Percentiles rank a stretch among this genome's conserved stretches.
phyloP scores from a whole-genome alignment of 331 rosid genomes.

The Spiraea crenata region DNA sequence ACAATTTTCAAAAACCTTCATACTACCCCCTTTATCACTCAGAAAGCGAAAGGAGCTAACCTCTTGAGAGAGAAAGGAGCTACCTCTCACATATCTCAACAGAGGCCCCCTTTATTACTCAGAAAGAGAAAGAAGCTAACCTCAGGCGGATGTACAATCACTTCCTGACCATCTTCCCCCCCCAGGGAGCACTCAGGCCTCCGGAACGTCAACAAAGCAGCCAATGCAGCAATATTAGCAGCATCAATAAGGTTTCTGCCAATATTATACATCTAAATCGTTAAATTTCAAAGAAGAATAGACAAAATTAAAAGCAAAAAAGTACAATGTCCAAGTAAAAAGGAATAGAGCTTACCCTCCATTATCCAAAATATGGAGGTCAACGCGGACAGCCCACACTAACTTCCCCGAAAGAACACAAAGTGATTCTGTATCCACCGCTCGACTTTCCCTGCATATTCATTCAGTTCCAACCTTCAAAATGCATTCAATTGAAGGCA shows the following conservation, averaged over 20 bases:
- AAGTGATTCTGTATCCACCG: slow-evolving; percentile 77
- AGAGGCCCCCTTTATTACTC: not conserved
- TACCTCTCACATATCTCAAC: no score
- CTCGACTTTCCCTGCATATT: slow-evolving; percentile 76
- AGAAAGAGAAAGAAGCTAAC: slow-evolving; percentile 36
- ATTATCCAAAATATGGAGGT: slow-evolving; percentile 79
- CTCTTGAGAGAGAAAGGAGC: no score
- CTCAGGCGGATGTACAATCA: slow-evolving; percentile 82
- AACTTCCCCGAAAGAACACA: slow-evolving; percentile 70
- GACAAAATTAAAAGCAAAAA: not conserved
- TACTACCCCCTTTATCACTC: not conserved
- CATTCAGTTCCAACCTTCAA: slow-evolving; percentile 22
- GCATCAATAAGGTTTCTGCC: slow-evolving; percentile 86
- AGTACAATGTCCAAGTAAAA: not conserved
- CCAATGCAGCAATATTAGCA: slow-evolving; percentile 82
- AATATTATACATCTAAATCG: slow-evolving; percentile 7
- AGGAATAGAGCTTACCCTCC: slow-evolving; percentile 56
- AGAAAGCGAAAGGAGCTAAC: no score
- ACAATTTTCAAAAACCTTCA: not conserved
- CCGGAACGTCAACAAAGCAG: slow-evolving; percentile 72
- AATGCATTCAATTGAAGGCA: slow-evolving; percentile 13
- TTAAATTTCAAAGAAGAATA: not conserved
- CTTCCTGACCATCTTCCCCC: slow-evolving; percentile 84
- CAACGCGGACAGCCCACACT: slow-evolving; percentile 83
- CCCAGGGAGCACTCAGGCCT: slow-evolving; percentile 82